Evolutionary conservation across 768 basidiomycete genomes (phyloP).

Genomic region (Naganishia kalamii): DNA sequence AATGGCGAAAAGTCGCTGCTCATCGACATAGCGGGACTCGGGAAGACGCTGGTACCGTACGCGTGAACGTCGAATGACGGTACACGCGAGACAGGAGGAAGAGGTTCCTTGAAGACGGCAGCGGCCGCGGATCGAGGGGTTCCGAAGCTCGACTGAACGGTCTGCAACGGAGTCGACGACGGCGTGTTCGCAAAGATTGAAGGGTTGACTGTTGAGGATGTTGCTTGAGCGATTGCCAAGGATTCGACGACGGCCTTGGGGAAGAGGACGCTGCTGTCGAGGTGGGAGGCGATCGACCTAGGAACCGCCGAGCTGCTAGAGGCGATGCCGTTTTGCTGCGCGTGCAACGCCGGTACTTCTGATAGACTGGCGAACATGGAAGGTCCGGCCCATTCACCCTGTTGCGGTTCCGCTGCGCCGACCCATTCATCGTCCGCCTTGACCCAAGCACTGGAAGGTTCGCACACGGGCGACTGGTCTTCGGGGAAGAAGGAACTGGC

Average conservation of each 20-base stretch:
- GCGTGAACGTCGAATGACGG: constrained; percentile 3
- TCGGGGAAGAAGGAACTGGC: constrained; percentile 2
- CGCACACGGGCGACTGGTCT: constrained; percentile 9
- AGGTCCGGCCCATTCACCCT: neutral
- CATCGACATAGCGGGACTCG: neutral
- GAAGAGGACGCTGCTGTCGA: constrained; percentile 4
- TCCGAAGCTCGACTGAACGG: neutral
- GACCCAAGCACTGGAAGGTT: neutral
- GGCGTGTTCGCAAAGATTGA: constrained; percentile 11
- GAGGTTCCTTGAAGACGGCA: constrained; percentile 4
- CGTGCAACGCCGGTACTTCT: constrained; percentile 14
- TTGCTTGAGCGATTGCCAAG: neutral
- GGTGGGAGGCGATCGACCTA: neutral
- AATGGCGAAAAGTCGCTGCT: neutral
- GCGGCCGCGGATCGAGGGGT: neutral
- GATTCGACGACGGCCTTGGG: neutral
- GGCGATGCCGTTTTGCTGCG: neutral
- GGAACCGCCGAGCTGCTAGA: neutral
- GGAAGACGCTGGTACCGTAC: neutral
- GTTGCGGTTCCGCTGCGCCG: neutral
- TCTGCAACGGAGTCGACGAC: neutral
- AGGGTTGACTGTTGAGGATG: constrained; percentile 6
- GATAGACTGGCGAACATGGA: constrained; percentile 14
- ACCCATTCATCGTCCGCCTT: constrained; percentile 5
- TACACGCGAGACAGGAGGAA: neutral